Base-by-base conservation (phyloP, 75 land plant species). In the Selaginella moellendorffii region DNA sequence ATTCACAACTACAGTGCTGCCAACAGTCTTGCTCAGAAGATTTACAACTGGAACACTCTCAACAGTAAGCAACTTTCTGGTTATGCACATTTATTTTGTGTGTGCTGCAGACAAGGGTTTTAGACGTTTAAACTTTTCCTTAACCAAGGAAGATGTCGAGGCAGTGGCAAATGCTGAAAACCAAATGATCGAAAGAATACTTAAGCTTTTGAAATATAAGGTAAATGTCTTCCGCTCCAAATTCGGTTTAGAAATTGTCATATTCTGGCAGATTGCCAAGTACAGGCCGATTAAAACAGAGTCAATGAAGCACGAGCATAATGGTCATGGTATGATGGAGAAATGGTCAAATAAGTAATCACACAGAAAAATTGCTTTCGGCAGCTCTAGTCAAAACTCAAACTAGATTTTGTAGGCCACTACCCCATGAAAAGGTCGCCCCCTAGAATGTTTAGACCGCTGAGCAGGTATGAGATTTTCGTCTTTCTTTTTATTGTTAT, bases 1-100 rank as follows among this genome's bases (percentile, higher is more conserved):
- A 66, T 70, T 5, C 77, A 75, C 56, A 75, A 75, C 58, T 75
- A 75, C 36, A 75, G 77, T 66, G 73, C 77, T 53, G 77, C 77
- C 26, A 75, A 75, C 46, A 71, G 77, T 31, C 74, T 75, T 42
- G 73, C 77, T 0, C 77, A 75, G 31, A 75, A 75, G 52, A 70
- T 75, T 21, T 75, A 75, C 64, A 75, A 75, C 29, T 75, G 77
- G 77, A 75, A 61, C 31, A 75, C 77, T 31, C 74, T 75, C 27
- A 75, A 75, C 28, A 66, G 77, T 75, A 59, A 52, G 71, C 36
- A 19, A 5, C 42, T 27, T 29, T 54, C 21, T 23, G 14, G 46
- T 63, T 27, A 17, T 31, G 12, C 27, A 28, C 2, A 5, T 8
- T 56, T 56, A 21, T 19, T 19, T 24, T 56, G 5, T 56, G 59